Evolutionary conservation across 306 rosid genomes (phyloP).

Genomic region (Purshia tridentata): DNA sequence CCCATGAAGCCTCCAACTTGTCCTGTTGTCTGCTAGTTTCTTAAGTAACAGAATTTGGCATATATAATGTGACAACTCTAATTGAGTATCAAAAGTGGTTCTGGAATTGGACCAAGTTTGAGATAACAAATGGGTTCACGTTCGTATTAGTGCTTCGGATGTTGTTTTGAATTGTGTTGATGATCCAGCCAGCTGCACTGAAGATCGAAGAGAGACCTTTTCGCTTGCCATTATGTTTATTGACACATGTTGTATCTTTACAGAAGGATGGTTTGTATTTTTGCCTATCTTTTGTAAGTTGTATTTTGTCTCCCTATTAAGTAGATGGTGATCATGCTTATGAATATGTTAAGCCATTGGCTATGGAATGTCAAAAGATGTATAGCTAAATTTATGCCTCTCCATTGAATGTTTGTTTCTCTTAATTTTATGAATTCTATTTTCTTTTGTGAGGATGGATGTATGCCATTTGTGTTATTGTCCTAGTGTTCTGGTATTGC

Average conservation of each 20-base stretch:
- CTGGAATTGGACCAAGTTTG: conserved; percentile 26
- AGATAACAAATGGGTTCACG: conserved; percentile 28
- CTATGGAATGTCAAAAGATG: conserved; percentile 14
- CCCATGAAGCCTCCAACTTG: conserved; percentile 65
- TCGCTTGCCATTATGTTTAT: conserved; percentile 30
- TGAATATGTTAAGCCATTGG: conserved; percentile 28
- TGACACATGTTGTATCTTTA: conserved; percentile 34
- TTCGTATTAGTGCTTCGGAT: conserved; percentile 37
- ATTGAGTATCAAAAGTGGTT: conserved; percentile 29
- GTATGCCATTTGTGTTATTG: too few species aligned
- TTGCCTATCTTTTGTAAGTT: conserved; percentile 24
- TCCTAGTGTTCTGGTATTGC: too few species aligned
- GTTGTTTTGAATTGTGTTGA: conserved; percentile 35
- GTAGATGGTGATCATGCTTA: conserved; percentile 17
- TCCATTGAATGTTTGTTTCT: neutral
- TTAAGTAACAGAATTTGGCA: conserved; percentile 16
- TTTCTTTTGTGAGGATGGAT: too few species aligned
- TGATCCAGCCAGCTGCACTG: conserved; percentile 31
- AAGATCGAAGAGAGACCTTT: conserved; percentile 28
- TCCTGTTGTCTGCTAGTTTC: conserved; percentile 75
- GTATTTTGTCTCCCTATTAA: conserved; percentile 12
- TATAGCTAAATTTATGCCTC: conserved; percentile 13
- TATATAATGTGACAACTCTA: conserved; percentile 15
- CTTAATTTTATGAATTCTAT: too few species aligned
- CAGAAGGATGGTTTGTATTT: conserved; percentile 25